Evolutionary conservation across 2,329 filamentous ascomycete genomes (phyloP).

Genomic region (Ramichloridium luteum): DNA sequence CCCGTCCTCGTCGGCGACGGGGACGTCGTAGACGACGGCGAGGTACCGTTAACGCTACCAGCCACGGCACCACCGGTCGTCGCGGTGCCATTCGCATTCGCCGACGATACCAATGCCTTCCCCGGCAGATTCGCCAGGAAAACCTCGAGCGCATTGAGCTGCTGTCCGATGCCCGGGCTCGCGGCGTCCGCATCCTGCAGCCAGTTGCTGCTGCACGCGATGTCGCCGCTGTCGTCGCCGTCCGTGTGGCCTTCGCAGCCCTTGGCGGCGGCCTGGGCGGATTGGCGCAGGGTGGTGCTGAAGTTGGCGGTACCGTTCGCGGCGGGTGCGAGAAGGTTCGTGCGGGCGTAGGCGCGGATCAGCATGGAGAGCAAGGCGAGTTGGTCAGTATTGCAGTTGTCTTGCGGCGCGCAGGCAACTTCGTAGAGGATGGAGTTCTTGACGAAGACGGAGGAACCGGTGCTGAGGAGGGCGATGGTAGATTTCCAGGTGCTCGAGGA

Average conservation of each 20-base stretch:
- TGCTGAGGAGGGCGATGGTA: conserved; percentile 5
- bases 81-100: conserved; percentile 3
- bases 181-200: conserved; percentile 30
- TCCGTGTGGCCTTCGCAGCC: conserved; percentile 43
- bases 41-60: conserved; percentile 7
- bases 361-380: conserved; percentile 60
- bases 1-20: too few species aligned
- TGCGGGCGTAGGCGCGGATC: conserved; percentile 24
- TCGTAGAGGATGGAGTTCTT: conserved; percentile 46
- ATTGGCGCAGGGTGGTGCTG: conserved; percentile 22
- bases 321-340: conserved; percentile 6
- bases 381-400: conserved; percentile 58
- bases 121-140: conserved; percentile 29
- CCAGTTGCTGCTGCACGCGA: conserved; percentile 31
- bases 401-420: conserved; percentile 49
- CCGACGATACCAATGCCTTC: conserved; percentile 6
- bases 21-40: too few species aligned
- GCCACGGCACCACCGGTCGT: background rate
- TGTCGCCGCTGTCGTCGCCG: conserved; percentile 29
- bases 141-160: conserved; percentile 42
- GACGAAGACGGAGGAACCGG: conserved; percentile 38
- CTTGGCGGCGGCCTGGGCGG: conserved; percentile 41
- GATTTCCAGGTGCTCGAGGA: too few species aligned
- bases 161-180: conserved; percentile 38
- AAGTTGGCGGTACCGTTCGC: conserved; percentile 4